Conservation (phyloP, 2,329 filamentous ascomycete genomes). For the Volutella citrinella region DNA sequence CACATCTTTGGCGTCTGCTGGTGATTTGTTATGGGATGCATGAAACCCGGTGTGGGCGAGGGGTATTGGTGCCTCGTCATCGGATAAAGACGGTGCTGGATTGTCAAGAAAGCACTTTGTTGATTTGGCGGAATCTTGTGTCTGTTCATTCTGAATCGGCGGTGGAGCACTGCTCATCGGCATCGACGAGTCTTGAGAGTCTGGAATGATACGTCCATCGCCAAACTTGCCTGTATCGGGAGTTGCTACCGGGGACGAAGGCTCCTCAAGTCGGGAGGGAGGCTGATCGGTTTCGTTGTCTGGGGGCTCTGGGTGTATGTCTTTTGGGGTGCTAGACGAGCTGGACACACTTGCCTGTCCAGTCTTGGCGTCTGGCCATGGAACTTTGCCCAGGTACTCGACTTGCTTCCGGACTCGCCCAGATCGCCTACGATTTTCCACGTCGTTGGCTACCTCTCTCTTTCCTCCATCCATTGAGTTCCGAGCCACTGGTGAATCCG, state of each 20-base stretch:
- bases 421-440: constrained; percentile 19
- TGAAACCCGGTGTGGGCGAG: too few species aligned
- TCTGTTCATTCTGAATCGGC: constrained; percentile 3
- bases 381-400: constrained; percentile 18
- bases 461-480: neutral
- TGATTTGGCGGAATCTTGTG: neutral
- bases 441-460: constrained; percentile 8
- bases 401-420: constrained; percentile 26
- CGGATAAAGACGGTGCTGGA: constrained; percentile 28
- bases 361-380: neutral
- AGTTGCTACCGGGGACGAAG: too few species aligned
- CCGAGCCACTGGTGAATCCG: too few species aligned
- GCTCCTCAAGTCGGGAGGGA: too few species aligned
- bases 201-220: constrained; percentile 19
- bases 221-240: neutral
- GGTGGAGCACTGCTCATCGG: constrained; percentile 19
- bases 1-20: too few species aligned
- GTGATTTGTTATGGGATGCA: too few species aligned
- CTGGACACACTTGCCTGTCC: too few species aligned
- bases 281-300: too few species aligned
- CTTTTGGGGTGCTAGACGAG: too few species aligned
- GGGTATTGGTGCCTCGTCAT: constrained; percentile 34
- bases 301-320: too few species aligned
- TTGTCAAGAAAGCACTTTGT: neutral
- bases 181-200: constrained; percentile 27